Evolutionary conservation across 2,329 filamentous ascomycete species (phyloP).

Genomic region (Ophiosphaerella narmari): DNA sequence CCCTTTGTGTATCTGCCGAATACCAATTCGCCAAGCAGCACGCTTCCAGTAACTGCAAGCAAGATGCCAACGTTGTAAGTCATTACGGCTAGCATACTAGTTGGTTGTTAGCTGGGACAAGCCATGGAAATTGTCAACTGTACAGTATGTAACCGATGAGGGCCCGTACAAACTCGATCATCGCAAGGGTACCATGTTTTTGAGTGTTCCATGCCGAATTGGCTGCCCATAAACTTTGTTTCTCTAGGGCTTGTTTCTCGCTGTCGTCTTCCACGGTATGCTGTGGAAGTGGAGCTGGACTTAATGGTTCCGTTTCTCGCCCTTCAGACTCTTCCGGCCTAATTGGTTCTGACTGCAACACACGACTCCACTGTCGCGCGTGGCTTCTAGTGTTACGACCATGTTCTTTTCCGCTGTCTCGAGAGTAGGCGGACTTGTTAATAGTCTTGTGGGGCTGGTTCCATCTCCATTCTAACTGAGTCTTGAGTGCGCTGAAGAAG

Average conservation of each 20-base stretch:
- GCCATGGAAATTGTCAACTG: conserved; percentile 1
- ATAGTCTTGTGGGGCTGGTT: conserved; percentile 1
- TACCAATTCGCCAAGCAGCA: conserved; percentile 32
- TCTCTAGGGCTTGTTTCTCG: not conserved
- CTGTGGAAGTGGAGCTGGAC: conserved; percentile 6
- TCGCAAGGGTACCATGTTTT: conserved; percentile 22
- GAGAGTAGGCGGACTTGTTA: not conserved
- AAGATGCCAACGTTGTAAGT: conserved; percentile 39
- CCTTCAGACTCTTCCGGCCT: conserved; percentile 15
- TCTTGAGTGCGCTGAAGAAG: conserved; percentile 34
- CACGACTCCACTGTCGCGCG: conserved; percentile 18
- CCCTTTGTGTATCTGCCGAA: conserved; percentile 34
- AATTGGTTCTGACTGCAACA: conserved; percentile 4
- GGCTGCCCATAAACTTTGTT: conserved; percentile 20
- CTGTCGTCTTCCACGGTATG: conserved; percentile 1
- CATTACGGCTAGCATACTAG: conserved; percentile 40
- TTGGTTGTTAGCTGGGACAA: not conserved
- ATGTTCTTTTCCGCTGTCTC: conserved; percentile 2
- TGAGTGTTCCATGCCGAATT: conserved; percentile 24
- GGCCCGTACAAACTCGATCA: conserved; percentile 30
- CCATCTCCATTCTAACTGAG: conserved; percentile 32
- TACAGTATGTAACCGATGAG: conserved; percentile 37
- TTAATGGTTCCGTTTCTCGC: conserved; percentile 24
- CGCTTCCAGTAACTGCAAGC: conserved; percentile 35
- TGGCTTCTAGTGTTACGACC: conserved; percentile 5